Percentiles rank a stretch among this genome's conserved stretches.
Evolutionary conservation across 768 basidiomycete species (phyloP).

Genomic region (Rhodocollybia butyracea): DNA sequence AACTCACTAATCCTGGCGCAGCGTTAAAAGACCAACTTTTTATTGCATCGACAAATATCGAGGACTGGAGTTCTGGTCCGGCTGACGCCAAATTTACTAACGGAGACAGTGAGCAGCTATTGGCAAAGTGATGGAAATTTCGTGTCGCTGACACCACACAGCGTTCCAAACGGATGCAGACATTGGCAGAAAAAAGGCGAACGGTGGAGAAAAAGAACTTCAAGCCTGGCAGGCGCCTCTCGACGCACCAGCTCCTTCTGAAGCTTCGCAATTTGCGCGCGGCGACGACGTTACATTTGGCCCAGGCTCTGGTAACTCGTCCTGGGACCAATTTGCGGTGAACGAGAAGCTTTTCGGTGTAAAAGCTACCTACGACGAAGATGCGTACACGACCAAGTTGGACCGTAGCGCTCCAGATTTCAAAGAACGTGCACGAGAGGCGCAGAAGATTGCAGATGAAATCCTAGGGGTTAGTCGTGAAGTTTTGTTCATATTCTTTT

Average conservation of each 20-base stretch:
- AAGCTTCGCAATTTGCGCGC: constrained; percentile 21
- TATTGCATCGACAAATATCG: constrained; percentile 71
- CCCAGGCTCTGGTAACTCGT: constrained; percentile 37
- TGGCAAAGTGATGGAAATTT: neutral
- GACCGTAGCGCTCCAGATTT: constrained; percentile 83
- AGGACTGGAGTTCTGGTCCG: constrained; percentile 69
- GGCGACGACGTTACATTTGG: constrained; percentile 75
- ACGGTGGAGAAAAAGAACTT: constrained; percentile 62
- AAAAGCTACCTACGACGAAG: constrained; percentile 89
- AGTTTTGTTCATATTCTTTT: constrained; percentile 6
- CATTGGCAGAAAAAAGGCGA: constrained; percentile 56
- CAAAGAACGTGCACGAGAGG: constrained; percentile 84
- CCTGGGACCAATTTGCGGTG: constrained; percentile 91
- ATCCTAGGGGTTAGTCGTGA: constrained; percentile 70
- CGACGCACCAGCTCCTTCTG: constrained; percentile 25
- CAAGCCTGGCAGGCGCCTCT: constrained; percentile 69
- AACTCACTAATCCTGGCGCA: constrained; percentile 60
- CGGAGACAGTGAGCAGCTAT: constrained; percentile 59
- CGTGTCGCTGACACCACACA: constrained; percentile 22
- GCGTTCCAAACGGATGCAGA: constrained; percentile 84
- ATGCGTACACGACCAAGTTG: constrained; percentile 90
- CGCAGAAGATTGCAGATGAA: constrained; percentile 86
- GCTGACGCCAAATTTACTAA: constrained; percentile 67
- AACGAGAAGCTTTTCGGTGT: constrained; percentile 95
- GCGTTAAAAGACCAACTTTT: constrained; percentile 71